Conservation (phyloP, 768 basidiomycete genomes). For the Lactarius trivialis region DNA sequence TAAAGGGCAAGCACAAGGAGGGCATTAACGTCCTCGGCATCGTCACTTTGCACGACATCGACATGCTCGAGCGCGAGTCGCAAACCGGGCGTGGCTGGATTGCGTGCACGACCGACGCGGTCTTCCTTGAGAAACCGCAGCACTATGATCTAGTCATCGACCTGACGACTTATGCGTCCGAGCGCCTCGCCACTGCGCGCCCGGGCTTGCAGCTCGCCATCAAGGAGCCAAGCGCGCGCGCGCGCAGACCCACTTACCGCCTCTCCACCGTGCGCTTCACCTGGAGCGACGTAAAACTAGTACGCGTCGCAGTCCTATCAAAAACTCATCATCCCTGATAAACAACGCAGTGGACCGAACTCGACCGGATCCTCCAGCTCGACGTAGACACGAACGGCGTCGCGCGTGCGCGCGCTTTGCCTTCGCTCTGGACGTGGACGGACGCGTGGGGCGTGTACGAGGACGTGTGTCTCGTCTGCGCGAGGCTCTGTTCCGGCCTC, state of each 20-base stretch:
- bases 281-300: constrained; percentile 78
- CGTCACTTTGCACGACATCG: constrained; percentile 70
- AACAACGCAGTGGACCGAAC: constrained; percentile 62
- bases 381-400: constrained; percentile 30
- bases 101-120: constrained; percentile 80
- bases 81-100: constrained; percentile 69
- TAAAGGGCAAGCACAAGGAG: constrained; percentile 40
- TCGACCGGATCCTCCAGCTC: constrained; percentile 60
- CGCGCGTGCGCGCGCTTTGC: background rate
- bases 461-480: constrained; percentile 77
- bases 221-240: constrained; percentile 34
- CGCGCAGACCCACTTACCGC: constrained; percentile 40
- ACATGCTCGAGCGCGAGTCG: constrained; percentile 50
- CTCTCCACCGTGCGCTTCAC: constrained; percentile 65
- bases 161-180: constrained; percentile 58
- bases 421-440: constrained; percentile 38
- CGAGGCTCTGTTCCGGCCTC: constrained; percentile 72
- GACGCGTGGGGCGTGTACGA: constrained; percentile 81
- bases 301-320: constrained; percentile 28
- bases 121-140: constrained; percentile 74
- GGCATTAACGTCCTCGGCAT: constrained; percentile 69
- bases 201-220: constrained; percentile 63
- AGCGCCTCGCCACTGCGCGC: constrained; percentile 41
- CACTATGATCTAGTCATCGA: constrained; percentile 80
- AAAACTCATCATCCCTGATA: too few relatives aligned